Evolutionary conservation across 805 yeast species (phyloP).

Genomic region (Nakazawaea sp.): DNA sequence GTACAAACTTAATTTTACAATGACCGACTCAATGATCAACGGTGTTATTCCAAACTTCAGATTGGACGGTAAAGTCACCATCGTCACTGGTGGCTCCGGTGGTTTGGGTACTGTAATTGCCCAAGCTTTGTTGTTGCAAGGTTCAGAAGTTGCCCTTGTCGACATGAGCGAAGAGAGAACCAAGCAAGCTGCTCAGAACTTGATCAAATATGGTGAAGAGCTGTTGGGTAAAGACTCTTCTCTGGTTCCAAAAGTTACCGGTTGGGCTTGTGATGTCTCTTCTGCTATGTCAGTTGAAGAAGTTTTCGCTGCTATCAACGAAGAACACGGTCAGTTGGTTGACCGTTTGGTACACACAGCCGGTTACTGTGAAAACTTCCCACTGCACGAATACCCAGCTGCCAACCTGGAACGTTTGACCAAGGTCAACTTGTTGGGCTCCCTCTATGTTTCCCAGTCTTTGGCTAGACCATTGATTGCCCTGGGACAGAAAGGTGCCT

Average conservation of each 20-base stretch:
- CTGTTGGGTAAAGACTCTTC: conserved; percentile 24
- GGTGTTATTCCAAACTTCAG: conserved; percentile 57
- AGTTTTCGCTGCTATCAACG: conserved; percentile 46
- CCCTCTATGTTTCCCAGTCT: conserved; percentile 67
- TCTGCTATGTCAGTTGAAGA: conserved; percentile 53
- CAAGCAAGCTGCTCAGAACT: conserved; percentile 45
- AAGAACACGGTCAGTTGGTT: conserved; percentile 54
- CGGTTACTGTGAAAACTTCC: conserved; percentile 78
- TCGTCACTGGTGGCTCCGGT: conserved; percentile 79
- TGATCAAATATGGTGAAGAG: conserved; percentile 38
- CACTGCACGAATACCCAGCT: conserved; percentile 74
- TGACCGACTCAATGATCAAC: conserved; percentile 16
- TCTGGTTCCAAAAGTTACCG: conserved; percentile 35
- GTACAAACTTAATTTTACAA: too few relatives aligned
- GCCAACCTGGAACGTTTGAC: conserved; percentile 59
- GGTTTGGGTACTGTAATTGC: conserved; percentile 63
- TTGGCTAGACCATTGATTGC: conserved; percentile 62
- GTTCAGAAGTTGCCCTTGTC: conserved; percentile 68
- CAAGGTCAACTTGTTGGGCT: conserved; percentile 69
- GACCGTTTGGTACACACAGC: conserved; percentile 70
- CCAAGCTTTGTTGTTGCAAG: conserved; percentile 66
- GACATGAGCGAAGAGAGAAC: conserved; percentile 62
- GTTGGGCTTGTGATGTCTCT: conserved; percentile 73
- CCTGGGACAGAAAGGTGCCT: conserved; percentile 45
- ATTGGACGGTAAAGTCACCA: conserved; percentile 63